phyloP scores from a whole-genome alignment of 2,329 filamentous ascomycete genomes.

The Ceratocystis lukuohia region DNA sequence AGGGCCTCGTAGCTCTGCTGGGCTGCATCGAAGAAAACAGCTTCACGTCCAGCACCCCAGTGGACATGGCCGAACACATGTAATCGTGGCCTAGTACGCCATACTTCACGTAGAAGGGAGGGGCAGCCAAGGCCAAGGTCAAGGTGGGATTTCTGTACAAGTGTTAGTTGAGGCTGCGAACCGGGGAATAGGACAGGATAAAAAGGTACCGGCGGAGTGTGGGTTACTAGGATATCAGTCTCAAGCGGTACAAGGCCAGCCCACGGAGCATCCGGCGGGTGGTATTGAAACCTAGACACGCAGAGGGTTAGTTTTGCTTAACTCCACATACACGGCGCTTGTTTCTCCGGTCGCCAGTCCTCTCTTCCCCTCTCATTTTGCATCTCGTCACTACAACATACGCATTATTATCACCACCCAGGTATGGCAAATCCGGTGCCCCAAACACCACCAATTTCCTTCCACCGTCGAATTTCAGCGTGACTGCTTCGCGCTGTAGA shows the following conservation, averaged over 20 bases:
- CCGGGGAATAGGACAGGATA: not conserved
- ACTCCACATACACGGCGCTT: not conserved
- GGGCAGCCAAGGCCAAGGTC: conserved; percentile 59
- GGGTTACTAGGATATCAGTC: conserved; percentile 68
- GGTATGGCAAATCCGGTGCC: conserved; percentile 63
- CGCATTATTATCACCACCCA: conserved; percentile 34
- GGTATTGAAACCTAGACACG: conserved; percentile 38
- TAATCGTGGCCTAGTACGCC: conserved; percentile 58
- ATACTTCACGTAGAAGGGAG: conserved; percentile 55
- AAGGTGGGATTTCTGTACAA: conserved; percentile 47
- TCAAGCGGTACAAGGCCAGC: conserved; percentile 53
- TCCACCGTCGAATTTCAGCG: conserved; percentile 44
- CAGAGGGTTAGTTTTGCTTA: not conserved
- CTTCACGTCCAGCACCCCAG: conserved; percentile 55
- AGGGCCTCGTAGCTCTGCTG: conserved; percentile 61
- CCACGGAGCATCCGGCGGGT: conserved; percentile 41
- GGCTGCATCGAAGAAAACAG: conserved; percentile 60
- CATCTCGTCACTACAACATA: not conserved
- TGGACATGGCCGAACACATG: conserved; percentile 84
- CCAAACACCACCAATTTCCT: conserved; percentile 63
- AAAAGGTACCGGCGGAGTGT: conserved; percentile 52
- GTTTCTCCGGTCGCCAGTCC: conserved; percentile 28
- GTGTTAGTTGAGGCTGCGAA: conserved; percentile 5
- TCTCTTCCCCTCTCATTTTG: conserved; percentile 26
- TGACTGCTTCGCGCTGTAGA: conserved; percentile 52